Evolutionary conservation across 306 rosid species (phyloP).

Genomic region (Corylus avellana): DNA sequence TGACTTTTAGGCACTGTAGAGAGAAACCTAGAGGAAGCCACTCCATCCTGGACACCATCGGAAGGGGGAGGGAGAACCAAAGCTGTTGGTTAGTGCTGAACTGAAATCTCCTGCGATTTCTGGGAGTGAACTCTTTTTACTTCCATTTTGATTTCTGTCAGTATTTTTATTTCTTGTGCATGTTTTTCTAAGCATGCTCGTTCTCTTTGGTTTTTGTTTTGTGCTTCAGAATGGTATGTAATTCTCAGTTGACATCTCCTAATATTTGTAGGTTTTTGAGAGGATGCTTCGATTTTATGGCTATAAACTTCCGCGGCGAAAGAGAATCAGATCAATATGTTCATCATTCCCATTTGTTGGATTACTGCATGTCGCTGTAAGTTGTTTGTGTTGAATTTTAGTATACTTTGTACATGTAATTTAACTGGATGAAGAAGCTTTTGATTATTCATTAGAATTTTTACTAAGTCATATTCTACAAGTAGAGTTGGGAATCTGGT

Average conservation of each 20-base stretch:
- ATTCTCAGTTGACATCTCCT: constrained; percentile 24
- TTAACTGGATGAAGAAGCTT: background rate
- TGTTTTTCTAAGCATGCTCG: background rate
- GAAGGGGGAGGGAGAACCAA: no score
- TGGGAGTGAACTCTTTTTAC: no score
- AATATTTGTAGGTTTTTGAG: constrained; percentile 64
- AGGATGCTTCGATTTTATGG: constrained; percentile 66
- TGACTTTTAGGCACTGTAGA: no score
- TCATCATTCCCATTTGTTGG: constrained; percentile 67
- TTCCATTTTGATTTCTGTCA: background rate
- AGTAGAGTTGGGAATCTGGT: background rate
- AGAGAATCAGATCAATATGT: constrained; percentile 35
- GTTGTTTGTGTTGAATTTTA: constrained; percentile 33
- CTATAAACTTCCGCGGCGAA: constrained; percentile 20
- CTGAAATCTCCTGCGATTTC: no score
- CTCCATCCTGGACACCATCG: no score
- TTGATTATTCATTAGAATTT: background rate
- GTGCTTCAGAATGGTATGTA: constrained; percentile 7
- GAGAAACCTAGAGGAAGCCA: no score
- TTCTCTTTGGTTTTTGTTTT: constrained; percentile 8
- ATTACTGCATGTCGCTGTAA: constrained; percentile 83
- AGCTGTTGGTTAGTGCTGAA: no score
- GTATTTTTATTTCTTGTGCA: background rate
- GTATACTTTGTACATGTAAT: constrained; percentile 5
- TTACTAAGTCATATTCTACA: background rate